A percentile compares a stretch with the other conserved stretches of the same genome.
phyloP scores from a whole-genome alignment of 2,329 filamentous ascomycete species.

The Pseudocercospora eumusae region DNA sequence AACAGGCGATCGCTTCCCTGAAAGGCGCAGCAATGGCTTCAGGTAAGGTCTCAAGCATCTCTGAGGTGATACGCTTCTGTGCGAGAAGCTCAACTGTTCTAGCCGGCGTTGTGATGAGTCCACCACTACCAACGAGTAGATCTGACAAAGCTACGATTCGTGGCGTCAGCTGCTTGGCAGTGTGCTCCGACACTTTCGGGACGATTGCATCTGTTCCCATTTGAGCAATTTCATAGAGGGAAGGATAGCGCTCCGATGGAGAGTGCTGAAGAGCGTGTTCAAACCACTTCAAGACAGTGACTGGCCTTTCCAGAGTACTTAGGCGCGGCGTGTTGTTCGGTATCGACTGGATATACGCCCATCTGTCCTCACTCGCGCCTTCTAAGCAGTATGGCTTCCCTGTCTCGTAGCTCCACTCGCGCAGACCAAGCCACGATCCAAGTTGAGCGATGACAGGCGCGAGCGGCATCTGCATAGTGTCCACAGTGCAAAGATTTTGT shows the following conservation, averaged over 20 bases:
- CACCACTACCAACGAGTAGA: constrained; percentile 30
- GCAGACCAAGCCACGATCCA: constrained; percentile 77
- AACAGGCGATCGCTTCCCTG: constrained; percentile 79
- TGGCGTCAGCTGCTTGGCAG: constrained; percentile 29
- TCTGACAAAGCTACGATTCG: constrained; percentile 30
- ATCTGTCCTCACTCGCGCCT: constrained; percentile 56
- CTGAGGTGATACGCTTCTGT: constrained; percentile 64
- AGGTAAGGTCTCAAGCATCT: constrained; percentile 77
- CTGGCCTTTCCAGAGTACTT: constrained; percentile 31
- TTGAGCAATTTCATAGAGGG: constrained; percentile 30
- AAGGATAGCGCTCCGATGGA: constrained; percentile 28
- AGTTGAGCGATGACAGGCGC: constrained; percentile 79
- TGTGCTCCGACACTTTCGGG: constrained; percentile 11
- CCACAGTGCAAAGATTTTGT: constrained; percentile 68
- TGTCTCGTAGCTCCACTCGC: constrained; percentile 57
- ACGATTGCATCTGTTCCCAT: constrained; percentile 20
- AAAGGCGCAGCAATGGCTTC: constrained; percentile 79
- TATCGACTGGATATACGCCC: constrained; percentile 39
- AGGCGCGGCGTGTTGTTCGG: constrained; percentile 14
- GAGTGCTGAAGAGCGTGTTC: constrained; percentile 31
- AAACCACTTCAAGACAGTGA: constrained; percentile 37
- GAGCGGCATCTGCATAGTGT: constrained; percentile 44
- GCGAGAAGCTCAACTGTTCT: constrained; percentile 62
- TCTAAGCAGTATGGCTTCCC: constrained; percentile 63
- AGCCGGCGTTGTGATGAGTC: constrained; percentile 25